Evolutionary conservation across 441 rosid genomes (phyloP), one percentile per base, ranked within the genome.

Genomic region (Hypseocharis bilobata): DNA sequence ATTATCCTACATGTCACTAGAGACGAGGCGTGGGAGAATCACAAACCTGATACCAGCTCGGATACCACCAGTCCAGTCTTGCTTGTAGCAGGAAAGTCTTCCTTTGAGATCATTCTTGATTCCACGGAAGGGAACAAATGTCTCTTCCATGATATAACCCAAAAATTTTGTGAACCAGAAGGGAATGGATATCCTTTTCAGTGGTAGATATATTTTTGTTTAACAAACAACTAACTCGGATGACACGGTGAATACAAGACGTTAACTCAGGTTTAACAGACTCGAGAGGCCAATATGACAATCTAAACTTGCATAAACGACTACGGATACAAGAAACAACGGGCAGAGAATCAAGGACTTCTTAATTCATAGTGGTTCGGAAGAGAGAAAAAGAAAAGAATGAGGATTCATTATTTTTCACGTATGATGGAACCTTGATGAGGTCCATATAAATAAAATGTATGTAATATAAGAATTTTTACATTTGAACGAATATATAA

Each of bases 111-210:
- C 91, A 73, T 85, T 85, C 78, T 82, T 88, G 71, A 88, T 85
- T 58, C 94, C 94, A 54, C 89, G 86, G 47, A 88, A 68, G 56
- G 94, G 94, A 76, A 86, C 91, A 75, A 88, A 88, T 63, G 91
- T 88, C 73, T 88, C 91, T 74, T 88, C 91, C 94, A 88, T 88
- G 74, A 72, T 28, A 58, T 29, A 77, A 64, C 55, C 59, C 81
- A 74, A 56, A 55, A 58, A 10, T 59, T 56, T 36, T 4, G 38
- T 42, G 51, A 66, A 63, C 8, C 42, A 51, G 20, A 45, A 16
- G 26, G 66, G 32, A 36, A 11, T 60, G 30, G 0, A 27, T 6
- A 10, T 14, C 38, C 16, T 58, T 16, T 68, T 71, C 52, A 45
- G 17, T 11, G 29, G 14, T 14, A 22, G 58, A 52, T 57, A 0